Percentiles rank a stretch among this genome's conserved stretches.
phyloP scores from a whole-genome alignment of 306 rosid genomes.

The Prinsepia uniflora region DNA sequence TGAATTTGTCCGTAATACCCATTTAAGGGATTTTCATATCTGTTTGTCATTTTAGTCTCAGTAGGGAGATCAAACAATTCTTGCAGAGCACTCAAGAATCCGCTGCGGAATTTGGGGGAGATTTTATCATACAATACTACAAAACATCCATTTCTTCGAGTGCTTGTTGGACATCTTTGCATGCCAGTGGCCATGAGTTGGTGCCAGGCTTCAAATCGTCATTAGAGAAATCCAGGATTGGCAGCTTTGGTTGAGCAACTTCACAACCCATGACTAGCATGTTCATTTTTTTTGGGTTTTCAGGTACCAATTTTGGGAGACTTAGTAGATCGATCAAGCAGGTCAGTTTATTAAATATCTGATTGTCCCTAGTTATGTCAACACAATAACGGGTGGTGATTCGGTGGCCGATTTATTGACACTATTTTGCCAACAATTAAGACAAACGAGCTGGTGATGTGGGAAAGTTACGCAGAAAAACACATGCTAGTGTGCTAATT shows the following conservation, averaged over 20 bases:
- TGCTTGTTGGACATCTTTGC: constrained; percentile 33
- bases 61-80: constrained; percentile 40
- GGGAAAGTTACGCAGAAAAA: no score
- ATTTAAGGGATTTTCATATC: constrained; percentile 41
- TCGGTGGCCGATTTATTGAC: no score
- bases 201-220: constrained; percentile 28
- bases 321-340: no score
- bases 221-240: constrained; percentile 33
- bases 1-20: constrained; percentile 45
- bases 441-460: no score
- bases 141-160: constrained; percentile 44
- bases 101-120: constrained; percentile 6
- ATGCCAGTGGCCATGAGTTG: constrained; percentile 21
- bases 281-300: no score
- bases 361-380: no score
- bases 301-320: no score
- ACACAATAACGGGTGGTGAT: no score
- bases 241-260: constrained; percentile 24
- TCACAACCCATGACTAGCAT: constrained; percentile 26
- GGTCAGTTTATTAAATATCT: no score
- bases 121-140: constrained; percentile 24
- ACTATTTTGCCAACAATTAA: no score
- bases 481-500: no score
- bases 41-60: constrained; percentile 38
- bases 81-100: constrained; percentile 23